Percentiles rank a stretch among this genome's conserved stretches.
Conservation (phyloP, 192 early-diverging fungal genomes). For the Piromyces finnis region DNA sequence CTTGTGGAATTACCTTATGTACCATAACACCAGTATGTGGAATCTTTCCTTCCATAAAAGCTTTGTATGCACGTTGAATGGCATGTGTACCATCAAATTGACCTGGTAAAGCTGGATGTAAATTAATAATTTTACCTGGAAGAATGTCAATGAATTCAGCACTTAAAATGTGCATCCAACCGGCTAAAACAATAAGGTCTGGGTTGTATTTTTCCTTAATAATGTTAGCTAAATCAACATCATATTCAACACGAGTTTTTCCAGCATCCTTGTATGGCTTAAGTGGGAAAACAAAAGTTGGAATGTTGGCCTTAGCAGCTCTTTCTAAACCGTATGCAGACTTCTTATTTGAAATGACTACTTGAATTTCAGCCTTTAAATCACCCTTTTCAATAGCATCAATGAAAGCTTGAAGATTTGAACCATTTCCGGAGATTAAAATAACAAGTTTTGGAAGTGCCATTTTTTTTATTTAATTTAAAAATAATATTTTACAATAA, state of each 20-base stretch:
- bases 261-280: slow-evolving; percentile 69
- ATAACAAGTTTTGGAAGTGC: slow-evolving; percentile 41
- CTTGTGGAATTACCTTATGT: slow-evolving; percentile 86
- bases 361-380: slow-evolving; percentile 38
- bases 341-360: slow-evolving; percentile 79
- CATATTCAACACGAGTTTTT: slow-evolving; percentile 73
- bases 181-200: slow-evolving; percentile 81
- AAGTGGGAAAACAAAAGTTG: slow-evolving; percentile 60
- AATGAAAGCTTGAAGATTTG: slow-evolving; percentile 93
- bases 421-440: slow-evolving; percentile 82
- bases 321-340: slow-evolving; percentile 78
- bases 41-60: slow-evolving; percentile 57
- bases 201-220: slow-evolving; percentile 37
- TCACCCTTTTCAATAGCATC: slow-evolving; percentile 40
- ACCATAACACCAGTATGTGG: slow-evolving; percentile 71
- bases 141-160: slow-evolving; percentile 63
- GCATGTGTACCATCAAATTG: slow-evolving; percentile 94
- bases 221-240: slow-evolving; percentile 57
- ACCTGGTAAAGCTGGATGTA: slow-evolving; percentile 92
- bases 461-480: not conserved
- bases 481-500: too few species aligned
- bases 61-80: slow-evolving; percentile 85
- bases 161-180: slow-evolving; percentile 97
- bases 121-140: slow-evolving; percentile 64
- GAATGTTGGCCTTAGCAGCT: slow-evolving; percentile 61